These are phyloP conservation scores for Moesziomyces sp. DNA, from an alignment of 1,284 basidiomycete species.

Conservation along the genomic window DNA sequence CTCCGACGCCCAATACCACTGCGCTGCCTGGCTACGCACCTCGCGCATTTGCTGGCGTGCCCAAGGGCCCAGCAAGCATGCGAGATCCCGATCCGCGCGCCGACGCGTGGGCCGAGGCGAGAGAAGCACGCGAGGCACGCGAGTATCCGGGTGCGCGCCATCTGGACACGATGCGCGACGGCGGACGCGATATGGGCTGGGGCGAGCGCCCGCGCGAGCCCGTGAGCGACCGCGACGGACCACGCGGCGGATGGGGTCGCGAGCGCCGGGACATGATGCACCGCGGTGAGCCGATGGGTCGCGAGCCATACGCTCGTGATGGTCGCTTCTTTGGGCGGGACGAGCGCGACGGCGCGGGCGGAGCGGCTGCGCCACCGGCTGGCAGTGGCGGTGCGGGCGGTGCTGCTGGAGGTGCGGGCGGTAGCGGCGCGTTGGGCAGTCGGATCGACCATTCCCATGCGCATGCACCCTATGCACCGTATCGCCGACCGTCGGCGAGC, in stretches of 20 bases:
- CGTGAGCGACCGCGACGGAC: slow-evolving; percentile 6
- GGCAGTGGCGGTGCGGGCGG: slow-evolving; percentile 8
- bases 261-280: slow-evolving; percentile 10
- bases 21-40: slow-evolving; percentile 23
- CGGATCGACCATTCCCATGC: slow-evolving; percentile 10
- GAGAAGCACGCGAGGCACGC: slow-evolving; percentile 25
- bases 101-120: slow-evolving; percentile 29
- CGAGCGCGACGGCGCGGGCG: not conserved
- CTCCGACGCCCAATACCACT: slow-evolving; percentile 20
- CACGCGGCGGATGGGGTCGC: slow-evolving; percentile 21
- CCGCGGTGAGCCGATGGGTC: not conserved
- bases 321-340: slow-evolving; percentile 9
- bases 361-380: not conserved
- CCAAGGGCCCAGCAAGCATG: slow-evolving; percentile 56
- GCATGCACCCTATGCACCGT: slow-evolving; percentile 4
- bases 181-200: slow-evolving; percentile 30
- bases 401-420: slow-evolving; percentile 1
- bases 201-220: slow-evolving; percentile 22
- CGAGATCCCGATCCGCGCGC: slow-evolving; percentile 36
- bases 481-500: slow-evolving; percentile 30
- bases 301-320: slow-evolving; percentile 6
- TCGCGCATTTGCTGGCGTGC: slow-evolving; percentile 47
- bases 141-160: slow-evolving; percentile 8
- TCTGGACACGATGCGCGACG: slow-evolving; percentile 5
- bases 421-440: not conserved